phyloP scores from a whole-genome alignment of 768 basidiomycete species.

The Boletus fagicola region DNA sequence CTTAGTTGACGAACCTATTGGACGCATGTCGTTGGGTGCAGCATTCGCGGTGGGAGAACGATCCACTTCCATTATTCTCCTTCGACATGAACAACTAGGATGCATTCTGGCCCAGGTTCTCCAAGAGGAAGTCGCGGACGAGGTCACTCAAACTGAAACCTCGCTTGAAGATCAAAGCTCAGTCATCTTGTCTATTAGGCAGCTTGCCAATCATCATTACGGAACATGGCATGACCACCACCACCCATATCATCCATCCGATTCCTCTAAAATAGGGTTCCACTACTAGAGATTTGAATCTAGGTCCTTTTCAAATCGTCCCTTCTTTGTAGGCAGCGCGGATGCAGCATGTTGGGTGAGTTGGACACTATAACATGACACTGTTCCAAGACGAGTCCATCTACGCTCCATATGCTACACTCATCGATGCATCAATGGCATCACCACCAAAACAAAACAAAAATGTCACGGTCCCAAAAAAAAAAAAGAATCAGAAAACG shows the following conservation, averaged over 20 bases:
- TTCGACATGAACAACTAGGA: background rate
- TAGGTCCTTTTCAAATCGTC: background rate
- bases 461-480: background rate
- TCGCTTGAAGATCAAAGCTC: background rate
- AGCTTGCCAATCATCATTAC: background rate
- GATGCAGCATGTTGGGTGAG: background rate
- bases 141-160: background rate
- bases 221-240: background rate
- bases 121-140: background rate
- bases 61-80: background rate
- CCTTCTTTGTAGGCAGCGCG: background rate
- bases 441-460: background rate
- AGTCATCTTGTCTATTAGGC: background rate
- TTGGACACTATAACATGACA: background rate
- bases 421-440: background rate
- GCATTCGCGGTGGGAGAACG: background rate
- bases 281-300: background rate
- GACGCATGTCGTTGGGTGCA: background rate
- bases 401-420: background rate
- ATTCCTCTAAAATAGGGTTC: background rate
- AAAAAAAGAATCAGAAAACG: background rate
- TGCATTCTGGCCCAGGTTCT: background rate
- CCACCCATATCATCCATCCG: background rate
- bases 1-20: background rate
- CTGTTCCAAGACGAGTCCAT: background rate